A percentile compares a stretch with the other conserved stretches of the same genome.
Evolutionary conservation across 306 rosid species (phyloP).

Genomic region (Castanopsis chinensis): DNA sequence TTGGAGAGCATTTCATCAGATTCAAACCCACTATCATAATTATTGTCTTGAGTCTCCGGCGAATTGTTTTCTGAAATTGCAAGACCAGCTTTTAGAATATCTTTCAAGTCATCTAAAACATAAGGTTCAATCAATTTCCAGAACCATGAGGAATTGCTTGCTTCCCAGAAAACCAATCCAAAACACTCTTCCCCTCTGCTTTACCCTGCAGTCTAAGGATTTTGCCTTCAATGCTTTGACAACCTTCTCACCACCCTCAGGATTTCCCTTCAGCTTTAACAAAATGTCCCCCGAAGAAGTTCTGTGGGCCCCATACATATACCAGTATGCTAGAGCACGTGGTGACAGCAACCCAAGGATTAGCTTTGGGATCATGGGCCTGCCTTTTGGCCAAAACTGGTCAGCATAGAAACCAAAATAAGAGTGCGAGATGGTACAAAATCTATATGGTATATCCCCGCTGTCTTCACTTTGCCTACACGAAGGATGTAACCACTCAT

Average conservation of each 20-base stretch:
- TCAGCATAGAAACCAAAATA: slow-evolving; percentile 78
- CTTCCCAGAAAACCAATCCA: slow-evolving; percentile 87
- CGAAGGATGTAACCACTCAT: slow-evolving; percentile 90
- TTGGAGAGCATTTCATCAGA: slow-evolving; percentile 40
- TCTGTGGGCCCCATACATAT: slow-evolving; percentile 79
- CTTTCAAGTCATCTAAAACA: slow-evolving; percentile 51
- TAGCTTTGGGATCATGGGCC: slow-evolving; percentile 66
- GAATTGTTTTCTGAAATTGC: slow-evolving; percentile 25
- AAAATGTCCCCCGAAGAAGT: slow-evolving; percentile 69
- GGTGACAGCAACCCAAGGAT: slow-evolving; percentile 90
- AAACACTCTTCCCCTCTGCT: slow-evolving; percentile 69
- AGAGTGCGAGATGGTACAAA: slow-evolving; percentile 65
- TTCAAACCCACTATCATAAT: slow-evolving; percentile 57
- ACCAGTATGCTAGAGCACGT: slow-evolving; percentile 91
- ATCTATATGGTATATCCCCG: slow-evolving; percentile 52
- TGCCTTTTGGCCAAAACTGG: slow-evolving; percentile 88
- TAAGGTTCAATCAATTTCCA: slow-evolving; percentile 83
- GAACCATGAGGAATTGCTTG: slow-evolving; percentile 62
- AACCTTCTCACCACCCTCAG: slow-evolving; percentile 70
- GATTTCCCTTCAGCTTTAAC: slow-evolving; percentile 72
- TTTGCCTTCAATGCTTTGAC: slow-evolving; percentile 55
- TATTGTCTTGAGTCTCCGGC: slow-evolving; percentile 34
- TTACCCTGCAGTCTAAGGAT: slow-evolving; percentile 77
- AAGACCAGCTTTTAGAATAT: slow-evolving; percentile 34
- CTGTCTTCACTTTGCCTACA: slow-evolving; percentile 48